Conservation (phyloP, 2,329 filamentous ascomycete genomes). For the Albophoma yamanashiensis region DNA sequence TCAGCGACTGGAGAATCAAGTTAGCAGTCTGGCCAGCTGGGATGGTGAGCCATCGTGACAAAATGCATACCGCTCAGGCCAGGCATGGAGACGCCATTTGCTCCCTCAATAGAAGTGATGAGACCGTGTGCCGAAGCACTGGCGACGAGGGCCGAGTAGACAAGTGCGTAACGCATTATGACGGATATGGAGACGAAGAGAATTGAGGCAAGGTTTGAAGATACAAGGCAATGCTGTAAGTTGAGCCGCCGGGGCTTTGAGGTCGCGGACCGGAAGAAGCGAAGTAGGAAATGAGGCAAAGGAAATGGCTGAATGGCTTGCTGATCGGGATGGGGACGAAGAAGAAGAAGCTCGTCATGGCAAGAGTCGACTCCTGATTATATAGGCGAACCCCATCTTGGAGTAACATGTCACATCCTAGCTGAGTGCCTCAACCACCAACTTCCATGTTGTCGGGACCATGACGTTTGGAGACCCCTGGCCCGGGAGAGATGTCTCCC, state of each 20-base stretch:
- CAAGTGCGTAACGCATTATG: slow-evolving; percentile 19
- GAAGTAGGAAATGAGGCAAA: neutral
- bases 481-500: neutral
- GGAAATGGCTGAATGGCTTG: neutral
- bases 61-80: slow-evolving; percentile 30
- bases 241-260: neutral
- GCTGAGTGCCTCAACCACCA: neutral
- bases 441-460: neutral
- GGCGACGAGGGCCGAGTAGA: slow-evolving; percentile 26
- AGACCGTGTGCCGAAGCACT: slow-evolving; percentile 47
- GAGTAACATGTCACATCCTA: neutral
- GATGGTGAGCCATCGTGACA: neutral
- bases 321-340: neutral
- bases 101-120: slow-evolving; percentile 43
- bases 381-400: neutral
- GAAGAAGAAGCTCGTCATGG: neutral
- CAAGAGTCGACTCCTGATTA: neutral
- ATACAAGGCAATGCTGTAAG: neutral
- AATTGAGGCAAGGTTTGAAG: neutral
- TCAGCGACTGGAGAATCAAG: slow-evolving; percentile 36
- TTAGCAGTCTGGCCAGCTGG: neutral
- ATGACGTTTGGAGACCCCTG: neutral
- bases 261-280: slow-evolving; percentile 3
- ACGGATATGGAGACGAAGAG: neutral
- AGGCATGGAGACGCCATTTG: slow-evolving; percentile 53